Base-by-base conservation (phyloP, 805 yeast genomes). In the Candida michaelii region DNA sequence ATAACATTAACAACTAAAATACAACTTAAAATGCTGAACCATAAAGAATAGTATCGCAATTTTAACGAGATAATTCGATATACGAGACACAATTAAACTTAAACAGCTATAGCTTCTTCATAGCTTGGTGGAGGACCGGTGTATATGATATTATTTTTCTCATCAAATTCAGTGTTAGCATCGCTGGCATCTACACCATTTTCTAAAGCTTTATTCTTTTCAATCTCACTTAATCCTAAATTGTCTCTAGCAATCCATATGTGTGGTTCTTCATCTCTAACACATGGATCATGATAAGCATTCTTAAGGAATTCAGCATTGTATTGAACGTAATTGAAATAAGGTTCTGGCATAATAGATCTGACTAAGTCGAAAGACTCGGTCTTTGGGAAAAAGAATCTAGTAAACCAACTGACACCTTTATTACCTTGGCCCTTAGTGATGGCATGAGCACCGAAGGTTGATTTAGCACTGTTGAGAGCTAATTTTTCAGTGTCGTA, bases 161-260 rank as follows among this genome's bases (percentile, higher is more conserved):
- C 88, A 50, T 79, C 73, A 47, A 70, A 75, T 4, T 63, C 59
- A 5, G 93, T 82, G 51, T 77, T 71, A 13, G 69, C 80, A 55
- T 84, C 83, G 30, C 71, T 64, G 5, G 82, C 81, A 45, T 71
- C 71, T 17, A 83, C 76, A 19, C 71, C 73, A 36, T 70, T 70
- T 21, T 76, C 80, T n/a, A 71, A 61, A 10, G 85, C 80, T 49
- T 73, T 73, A 27, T 66, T 66, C 48, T 81, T 74, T 56, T 83
- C 82, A 44, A 74, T 71, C 38, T 74, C 74, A 13, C 86, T 75
- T 41, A 86, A 69, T 4, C 93, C 91, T 68, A 80, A 63, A 5
- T 75, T 66, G 60, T 86, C 95, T 50, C 68, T 75, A 32, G 85
- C 80, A 47, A 85, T 67, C 95, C 95, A 86, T 38, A 84, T 67